Percentiles rank a stretch among this genome's conserved stretches.
These are phyloP conservation scores for Hypoxylon subgilvum DNA, from an alignment of 495 filamentous ascomycete species.

Conservation along the genomic window DNA sequence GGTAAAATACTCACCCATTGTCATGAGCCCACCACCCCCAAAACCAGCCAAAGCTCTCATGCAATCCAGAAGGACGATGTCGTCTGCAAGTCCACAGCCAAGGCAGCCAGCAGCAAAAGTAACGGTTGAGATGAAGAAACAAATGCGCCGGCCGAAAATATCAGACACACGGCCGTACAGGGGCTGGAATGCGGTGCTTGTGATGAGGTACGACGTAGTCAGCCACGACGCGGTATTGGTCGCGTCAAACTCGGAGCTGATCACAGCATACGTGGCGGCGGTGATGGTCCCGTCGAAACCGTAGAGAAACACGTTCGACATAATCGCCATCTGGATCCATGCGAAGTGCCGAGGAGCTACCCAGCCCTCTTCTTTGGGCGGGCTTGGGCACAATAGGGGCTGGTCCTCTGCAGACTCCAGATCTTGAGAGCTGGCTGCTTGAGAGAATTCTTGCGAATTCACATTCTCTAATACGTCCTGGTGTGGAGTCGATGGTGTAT, in stretches of 20 bases:
- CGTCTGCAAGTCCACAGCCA: conserved; percentile 51
- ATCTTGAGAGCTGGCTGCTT: conserved; percentile 21
- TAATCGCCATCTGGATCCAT: conserved; percentile 62
- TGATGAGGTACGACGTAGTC: conserved; percentile 76
- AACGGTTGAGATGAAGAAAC: conserved; percentile 55
- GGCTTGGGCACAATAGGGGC: conserved; percentile 46
- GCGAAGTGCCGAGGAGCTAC: conserved; percentile 45
- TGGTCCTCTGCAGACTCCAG: conserved; percentile 41
- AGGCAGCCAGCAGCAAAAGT: conserved; percentile 56
- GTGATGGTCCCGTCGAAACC: conserved; percentile 73
- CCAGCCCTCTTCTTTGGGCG: conserved; percentile 43
- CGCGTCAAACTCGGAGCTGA: conserved; percentile 61
- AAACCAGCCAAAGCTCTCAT: conserved; percentile 61
- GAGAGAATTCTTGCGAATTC: not conserved
- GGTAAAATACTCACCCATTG: conserved; percentile 57
- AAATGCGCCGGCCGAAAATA: conserved; percentile 59
- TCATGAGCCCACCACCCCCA: conserved; percentile 66
- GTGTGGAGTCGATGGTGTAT: not conserved
- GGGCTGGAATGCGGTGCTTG: conserved; percentile 69
- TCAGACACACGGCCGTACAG: conserved; percentile 56
- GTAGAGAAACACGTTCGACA: conserved; percentile 69
- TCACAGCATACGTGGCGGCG: conserved; percentile 68
- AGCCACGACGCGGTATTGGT: conserved; percentile 67
- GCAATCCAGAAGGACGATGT: conserved; percentile 51
- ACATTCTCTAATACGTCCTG: not conserved